phyloP scores from a whole-genome alignment of 148 eudicot species.

The Rhododendron griersonianum region DNA sequence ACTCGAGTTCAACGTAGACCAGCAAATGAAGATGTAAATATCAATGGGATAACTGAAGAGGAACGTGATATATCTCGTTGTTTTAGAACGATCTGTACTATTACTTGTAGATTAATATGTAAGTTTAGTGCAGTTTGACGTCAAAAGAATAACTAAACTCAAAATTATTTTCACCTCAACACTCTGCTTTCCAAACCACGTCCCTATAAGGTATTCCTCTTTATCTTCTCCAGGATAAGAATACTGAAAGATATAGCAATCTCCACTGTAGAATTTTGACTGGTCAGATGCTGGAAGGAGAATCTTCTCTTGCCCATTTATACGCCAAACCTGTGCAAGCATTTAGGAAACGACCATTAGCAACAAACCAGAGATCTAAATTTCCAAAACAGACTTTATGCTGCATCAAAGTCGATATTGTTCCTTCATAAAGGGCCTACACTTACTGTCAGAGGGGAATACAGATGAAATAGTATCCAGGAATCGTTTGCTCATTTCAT shows the following conservation, averaged over 20 bases:
- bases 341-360: background rate
- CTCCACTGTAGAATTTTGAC: slow-evolving; percentile 93
- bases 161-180: slow-evolving; percentile 50
- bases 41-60: background rate
- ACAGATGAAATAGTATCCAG: background rate
- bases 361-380: slow-evolving; percentile 1
- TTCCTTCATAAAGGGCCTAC: background rate
- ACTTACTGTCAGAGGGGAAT: background rate
- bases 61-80: background rate
- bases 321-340: slow-evolving; percentile 80
- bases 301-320: slow-evolving; percentile 63
- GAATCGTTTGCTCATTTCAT: background rate
- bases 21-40: background rate
- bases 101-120: background rate
- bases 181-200: slow-evolving; percentile 95
- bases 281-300: slow-evolving; percentile 68
- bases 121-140: background rate
- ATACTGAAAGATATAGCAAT: slow-evolving; percentile 91
- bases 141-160: background rate
- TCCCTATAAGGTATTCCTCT: slow-evolving; percentile 86
- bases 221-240: slow-evolving; percentile 80
- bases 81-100: background rate
- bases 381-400: background rate
- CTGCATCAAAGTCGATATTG: background rate
- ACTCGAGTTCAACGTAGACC: background rate